Evolutionary conservation across 192 early-diverging fungal species (phyloP).

Genomic region (Coemansia sp.): DNA sequence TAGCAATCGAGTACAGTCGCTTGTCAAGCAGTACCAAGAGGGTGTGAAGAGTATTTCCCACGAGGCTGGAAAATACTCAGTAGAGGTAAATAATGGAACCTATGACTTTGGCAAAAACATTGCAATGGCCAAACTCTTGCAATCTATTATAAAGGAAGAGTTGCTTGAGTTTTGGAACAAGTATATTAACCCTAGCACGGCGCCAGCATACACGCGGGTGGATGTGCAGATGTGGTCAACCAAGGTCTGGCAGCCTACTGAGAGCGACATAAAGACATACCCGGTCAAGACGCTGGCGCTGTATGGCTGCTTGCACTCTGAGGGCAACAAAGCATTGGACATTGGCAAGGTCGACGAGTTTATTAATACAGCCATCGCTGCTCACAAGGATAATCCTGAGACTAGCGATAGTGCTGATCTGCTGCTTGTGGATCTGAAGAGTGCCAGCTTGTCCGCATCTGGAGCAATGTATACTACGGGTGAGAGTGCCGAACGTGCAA

Average conservation of each 20-base stretch:
- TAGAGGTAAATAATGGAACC: no score
- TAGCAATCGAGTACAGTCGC: constrained; percentile 60
- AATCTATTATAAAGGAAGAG: constrained; percentile 22
- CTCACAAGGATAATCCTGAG: background rate
- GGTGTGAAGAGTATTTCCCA: no score
- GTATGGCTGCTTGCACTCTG: constrained; percentile 15
- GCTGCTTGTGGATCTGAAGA: background rate
- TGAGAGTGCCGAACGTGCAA: background rate
- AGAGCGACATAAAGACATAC: constrained; percentile 11
- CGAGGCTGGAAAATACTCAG: no score
- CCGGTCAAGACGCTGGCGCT: constrained; percentile 17
- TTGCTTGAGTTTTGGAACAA: constrained; percentile 39
- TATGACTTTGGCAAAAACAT: no score
- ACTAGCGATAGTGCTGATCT: background rate
- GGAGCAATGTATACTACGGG: background rate
- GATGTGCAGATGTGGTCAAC: constrained; percentile 29
- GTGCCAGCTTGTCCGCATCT: constrained; percentile 1
- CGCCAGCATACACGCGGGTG: constrained; percentile 30
- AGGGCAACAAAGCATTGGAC: background rate
- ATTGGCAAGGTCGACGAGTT: constrained; percentile 3
- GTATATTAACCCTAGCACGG: constrained; percentile 37
- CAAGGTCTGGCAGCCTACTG: constrained; percentile 10
- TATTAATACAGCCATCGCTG: background rate
- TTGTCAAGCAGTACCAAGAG: constrained; percentile 62
- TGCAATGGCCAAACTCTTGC: background rate